Evolutionary conservation across 225 moss, liverwort and hornwort genomes (phyloP), one percentile per base, ranked within the genome.

Genomic region (Bryum argenteum): DNA sequence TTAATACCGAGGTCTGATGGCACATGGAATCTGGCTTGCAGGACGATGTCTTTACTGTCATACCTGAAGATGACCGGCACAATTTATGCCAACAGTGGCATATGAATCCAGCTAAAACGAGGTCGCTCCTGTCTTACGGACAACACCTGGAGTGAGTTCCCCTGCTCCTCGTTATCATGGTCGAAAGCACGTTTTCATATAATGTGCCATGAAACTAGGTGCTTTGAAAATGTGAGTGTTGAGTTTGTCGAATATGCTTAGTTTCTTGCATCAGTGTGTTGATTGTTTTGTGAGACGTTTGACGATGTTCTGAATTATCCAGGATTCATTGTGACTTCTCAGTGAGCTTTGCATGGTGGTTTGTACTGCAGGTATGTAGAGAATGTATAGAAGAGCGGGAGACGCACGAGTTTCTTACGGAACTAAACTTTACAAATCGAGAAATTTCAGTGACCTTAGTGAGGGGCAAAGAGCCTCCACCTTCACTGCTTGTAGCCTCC

Each of bases 381-480:
- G 90, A 84, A 74, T 98, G 97, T 81, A 88, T 92, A 79, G 89
- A 92, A 75, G 94, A 98, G 81, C 83, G 94, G 69, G 94, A 98
- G 85, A 89, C 81, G 38, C 86, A 82, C 71, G 97, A 98, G 71
- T 80, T 94, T 39, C 73, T 92, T 63, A 92, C 83, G 18, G 94
- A 89, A 83, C 77, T 91, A 69, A 83, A 88, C 78, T 98, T 94
- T 67, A 78, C 90, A 58, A 88, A 82, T 76, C 72, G 87, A 75
- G 91, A 92, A 67, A 92, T 98, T 71, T 90, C 94, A 28, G 94
- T 98, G 64, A 94, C 94, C 80, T 87, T 98, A 50, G 91, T 98
- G 51, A 86, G 91, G 70, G 97, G 97, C 56, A 98, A 98, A 81
- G 94, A 89, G 28, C 94, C 94, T 28, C 97, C 97, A 44, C 91